A percentile compares a stretch with the other conserved stretches of the same genome.
Evolutionary conservation across 805 yeast genomes (phyloP).

Genomic region (Metschnikowia chrysomelidarum): DNA sequence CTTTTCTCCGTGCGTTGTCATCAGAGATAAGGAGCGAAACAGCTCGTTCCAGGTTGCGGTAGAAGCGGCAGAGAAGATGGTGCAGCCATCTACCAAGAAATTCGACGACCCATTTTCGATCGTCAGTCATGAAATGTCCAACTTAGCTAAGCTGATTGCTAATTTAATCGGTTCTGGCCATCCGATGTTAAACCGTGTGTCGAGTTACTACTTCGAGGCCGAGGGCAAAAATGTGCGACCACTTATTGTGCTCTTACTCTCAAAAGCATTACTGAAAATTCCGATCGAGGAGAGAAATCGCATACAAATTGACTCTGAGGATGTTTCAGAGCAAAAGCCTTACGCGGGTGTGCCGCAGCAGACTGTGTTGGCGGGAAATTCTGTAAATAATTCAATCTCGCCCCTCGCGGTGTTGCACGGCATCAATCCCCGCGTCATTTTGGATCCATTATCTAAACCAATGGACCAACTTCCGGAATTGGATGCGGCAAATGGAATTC

Average conservation of each 20-base stretch:
- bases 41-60: constrained; percentile 52
- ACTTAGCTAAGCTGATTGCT: constrained; percentile 83
- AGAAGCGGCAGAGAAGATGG: constrained; percentile 70
- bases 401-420: constrained; percentile 87
- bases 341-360: constrained; percentile 56
- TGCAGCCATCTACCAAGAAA: constrained; percentile 45
- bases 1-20: background rate
- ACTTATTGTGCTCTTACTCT: constrained; percentile 74
- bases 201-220: constrained; percentile 93
- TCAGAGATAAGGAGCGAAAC: constrained; percentile 3
- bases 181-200: constrained; percentile 86
- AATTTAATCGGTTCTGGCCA: constrained; percentile 87
- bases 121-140: constrained; percentile 91
- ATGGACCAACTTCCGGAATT: constrained; percentile 65
- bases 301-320: constrained; percentile 56
- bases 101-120: constrained; percentile 83
- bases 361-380: constrained; percentile 57
- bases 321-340: constrained; percentile 65
- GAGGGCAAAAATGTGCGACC: constrained; percentile 97
- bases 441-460: constrained; percentile 82
- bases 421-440: constrained; percentile 76
- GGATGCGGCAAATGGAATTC: constrained; percentile 65
- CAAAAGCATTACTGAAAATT: constrained; percentile 75
- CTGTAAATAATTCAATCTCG: constrained; percentile 62
- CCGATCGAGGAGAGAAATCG: constrained; percentile 69